Evolutionary conservation across 163 green algal genomes (phyloP).

Genomic region (Scenedesmus sp.): DNA sequence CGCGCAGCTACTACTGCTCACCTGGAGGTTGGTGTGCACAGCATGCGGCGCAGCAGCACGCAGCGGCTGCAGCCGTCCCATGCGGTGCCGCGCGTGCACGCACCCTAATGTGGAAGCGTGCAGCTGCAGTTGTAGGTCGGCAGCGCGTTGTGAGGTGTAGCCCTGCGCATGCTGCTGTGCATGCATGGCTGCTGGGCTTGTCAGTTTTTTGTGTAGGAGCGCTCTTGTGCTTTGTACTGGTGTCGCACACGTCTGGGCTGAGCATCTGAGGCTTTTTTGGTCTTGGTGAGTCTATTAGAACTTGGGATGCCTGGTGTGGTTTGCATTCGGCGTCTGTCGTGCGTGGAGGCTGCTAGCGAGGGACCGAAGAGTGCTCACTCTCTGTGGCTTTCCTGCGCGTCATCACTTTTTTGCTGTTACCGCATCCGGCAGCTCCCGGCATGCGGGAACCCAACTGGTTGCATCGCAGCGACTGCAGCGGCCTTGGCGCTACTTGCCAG

Average conservation of each 20-base stretch:
- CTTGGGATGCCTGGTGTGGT: too few species aligned
- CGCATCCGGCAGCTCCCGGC: neutral
- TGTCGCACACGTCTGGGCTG: neutral
- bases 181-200: neutral
- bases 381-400: neutral
- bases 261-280: neutral
- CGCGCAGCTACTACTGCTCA: slow-evolving; percentile 7
- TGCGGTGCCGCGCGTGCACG: neutral
- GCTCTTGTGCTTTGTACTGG: neutral
- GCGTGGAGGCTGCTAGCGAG: neutral
- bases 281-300: neutral
- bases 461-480: neutral
- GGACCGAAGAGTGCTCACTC: neutral
- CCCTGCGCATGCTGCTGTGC: neutral
- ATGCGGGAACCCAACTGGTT: neutral
- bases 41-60: slow-evolving; percentile 24
- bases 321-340: neutral
- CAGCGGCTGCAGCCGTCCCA: slow-evolving; percentile 4
- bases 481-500: neutral
- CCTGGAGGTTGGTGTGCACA: neutral
- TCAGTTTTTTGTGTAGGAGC: neutral
- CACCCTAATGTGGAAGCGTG: neutral
- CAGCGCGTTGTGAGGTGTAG: neutral
- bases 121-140: neutral
- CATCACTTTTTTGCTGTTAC: neutral